Base-by-base conservation (phyloP, 352 stramenopile species). In the Pythium oligandrum region DNA sequence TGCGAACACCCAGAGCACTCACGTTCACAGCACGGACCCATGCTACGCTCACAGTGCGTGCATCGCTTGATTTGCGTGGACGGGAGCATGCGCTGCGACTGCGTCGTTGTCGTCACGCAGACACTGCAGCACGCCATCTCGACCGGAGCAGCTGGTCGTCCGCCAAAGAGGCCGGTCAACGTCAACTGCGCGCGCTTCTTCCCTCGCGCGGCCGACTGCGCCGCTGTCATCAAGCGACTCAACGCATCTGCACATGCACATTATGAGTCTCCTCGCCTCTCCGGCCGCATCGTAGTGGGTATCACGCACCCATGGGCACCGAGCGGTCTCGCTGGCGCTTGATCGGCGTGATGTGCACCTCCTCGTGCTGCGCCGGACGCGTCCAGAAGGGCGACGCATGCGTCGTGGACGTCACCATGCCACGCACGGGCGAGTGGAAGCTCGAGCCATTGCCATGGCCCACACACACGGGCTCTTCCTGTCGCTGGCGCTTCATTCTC, bases 141-240 rank as follows among this genome's bases (percentile, higher is more conserved):
- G 3, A 48, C 42, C 6, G 35, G 9, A 3, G 31, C 32, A 12
- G 65, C 44, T n/a, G 44, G 44, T 17, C 10, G 26, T 26, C 17
- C 61, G 10, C 58, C 61, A 48, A 83, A 82, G 17, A 67, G 55
- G 34, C 44, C 38, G 12, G 60, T 63, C 37, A 67, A 49, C 45
- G 60, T 67, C 48, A 86, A 52, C 55, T 78, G 63, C 34, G 74
- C 59, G 43, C 74, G 68, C 60, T 83, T 87, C 60, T 83, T 87
- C 66, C 89, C 77, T 35, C 78, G 77, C 64, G 78, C 73, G 38
- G 60, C 81, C 37, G 78, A 88, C 56, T 80, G 68, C 36, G 80
- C 80, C 5, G 78, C 78, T 7, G 76, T 83, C 80, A 91, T 91
- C 61, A 91, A 72, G 35, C 75, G 76, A 49, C 72, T 91, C 64